Evolutionary conservation across 192 early-diverging fungal genomes (phyloP).

Genomic region (Coemansia sp.): DNA sequence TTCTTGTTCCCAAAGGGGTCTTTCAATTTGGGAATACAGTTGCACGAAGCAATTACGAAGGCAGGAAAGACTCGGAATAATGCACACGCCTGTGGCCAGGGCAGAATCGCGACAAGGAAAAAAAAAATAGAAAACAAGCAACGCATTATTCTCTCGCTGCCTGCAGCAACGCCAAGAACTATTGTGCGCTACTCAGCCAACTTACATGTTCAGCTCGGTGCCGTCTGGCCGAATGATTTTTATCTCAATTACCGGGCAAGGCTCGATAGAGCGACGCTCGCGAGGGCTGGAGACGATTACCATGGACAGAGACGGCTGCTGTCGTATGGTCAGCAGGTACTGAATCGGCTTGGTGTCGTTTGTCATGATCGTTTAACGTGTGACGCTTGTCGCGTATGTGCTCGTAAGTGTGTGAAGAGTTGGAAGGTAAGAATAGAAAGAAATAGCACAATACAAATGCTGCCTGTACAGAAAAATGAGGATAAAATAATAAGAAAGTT

Average conservation of each 20-base stretch:
- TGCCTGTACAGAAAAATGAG: not conserved
- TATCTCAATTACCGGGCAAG: constrained; percentile 40
- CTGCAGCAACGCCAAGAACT: not conserved
- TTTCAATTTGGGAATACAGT: not conserved
- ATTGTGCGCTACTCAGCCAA: not conserved
- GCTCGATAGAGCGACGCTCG: constrained; percentile 43
- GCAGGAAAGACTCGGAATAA: not conserved
- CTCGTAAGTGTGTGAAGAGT: not conserved
- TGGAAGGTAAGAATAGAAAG: not conserved
- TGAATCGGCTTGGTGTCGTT: not conserved
- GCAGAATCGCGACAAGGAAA: not conserved
- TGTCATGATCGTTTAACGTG: constrained; percentile 1
- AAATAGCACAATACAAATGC: not conserved
- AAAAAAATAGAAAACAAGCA: not conserved
- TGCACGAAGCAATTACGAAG: not conserved
- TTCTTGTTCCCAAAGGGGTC: not conserved
- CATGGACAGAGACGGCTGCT: constrained; percentile 38
- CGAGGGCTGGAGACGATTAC: constrained; percentile 17
- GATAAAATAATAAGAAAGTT: not conserved
- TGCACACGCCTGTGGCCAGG: not conserved
- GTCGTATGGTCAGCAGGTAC: constrained; percentile 26
- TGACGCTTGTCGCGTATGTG: not conserved
- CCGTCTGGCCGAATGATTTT: constrained; percentile 20
- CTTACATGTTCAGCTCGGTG: constrained; percentile 37
- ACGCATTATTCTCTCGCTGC: not conserved